Evolutionary conservation across 2,329 filamentous ascomycete genomes (phyloP), one percentile per base, ranked within the genome.

Genomic region (Colletotrichum higginsianum): DNA sequence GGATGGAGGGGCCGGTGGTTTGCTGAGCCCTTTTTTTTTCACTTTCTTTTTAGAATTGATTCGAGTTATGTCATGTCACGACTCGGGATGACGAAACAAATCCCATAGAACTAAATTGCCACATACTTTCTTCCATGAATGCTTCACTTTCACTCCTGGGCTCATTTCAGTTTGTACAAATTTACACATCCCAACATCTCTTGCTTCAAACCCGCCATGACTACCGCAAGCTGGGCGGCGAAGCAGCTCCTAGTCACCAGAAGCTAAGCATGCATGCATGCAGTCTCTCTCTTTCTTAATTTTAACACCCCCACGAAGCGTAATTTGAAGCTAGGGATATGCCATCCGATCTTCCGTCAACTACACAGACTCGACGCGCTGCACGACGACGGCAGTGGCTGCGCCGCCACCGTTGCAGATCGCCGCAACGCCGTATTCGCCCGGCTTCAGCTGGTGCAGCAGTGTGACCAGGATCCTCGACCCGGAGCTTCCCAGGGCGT

Each of bases 321-420:
- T 47, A 47, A 52, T 58, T 58, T 18, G 53, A 11, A 62, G 38
- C 57, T 42, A 50, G 16, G 11, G 26, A 18, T 40, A n/a, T 18
- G 40, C 16, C 65, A 23, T 68, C 52, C 21, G 15, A 64, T 53
- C 52, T 50, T 18, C 18, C 15, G 7, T 46, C n/a, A 5, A 12
- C 79, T 79, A 89, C 66, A 88, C 86, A 61, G 84, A 84, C 74
- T 93, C 92, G 75, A 96, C 87, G 77, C 91, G 91, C 83, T 98
- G 95, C 66, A 99, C 94, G 60, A 98, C 94, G 79, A 98, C 88
- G 0, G 95, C 96, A 12, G 94, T 96, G 1, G 96, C 94, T 16
- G 95, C 96, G 71, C 96, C 96, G 52, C 96, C 96, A 56, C 96
- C 96, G 78, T 99, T 99, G 85, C 96, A 98, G 73, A 99, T 98